Percentiles rank a stretch among this genome's conserved stretches.
These are phyloP conservation scores for Pseudogymnoascus sp. DNA, from an alignment of 2,329 filamentous ascomycete species.

Conservation along the genomic window DNA sequence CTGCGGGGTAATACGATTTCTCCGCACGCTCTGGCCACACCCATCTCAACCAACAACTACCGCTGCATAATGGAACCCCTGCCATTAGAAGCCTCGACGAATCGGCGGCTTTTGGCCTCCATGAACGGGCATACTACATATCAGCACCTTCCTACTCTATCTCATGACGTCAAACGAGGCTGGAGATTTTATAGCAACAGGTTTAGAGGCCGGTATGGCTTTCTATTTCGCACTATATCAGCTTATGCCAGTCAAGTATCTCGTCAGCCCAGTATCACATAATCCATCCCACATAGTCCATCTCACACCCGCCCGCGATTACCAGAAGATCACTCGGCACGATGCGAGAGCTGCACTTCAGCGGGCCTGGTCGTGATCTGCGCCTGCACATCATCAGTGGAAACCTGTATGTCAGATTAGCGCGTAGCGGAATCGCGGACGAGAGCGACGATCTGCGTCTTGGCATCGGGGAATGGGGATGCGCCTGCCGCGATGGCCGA, in stretches of 20 bases:
- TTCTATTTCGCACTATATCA: not conserved
- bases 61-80: not conserved
- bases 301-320: not conserved
- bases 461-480: not conserved
- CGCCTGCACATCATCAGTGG: not conserved
- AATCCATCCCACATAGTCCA: not conserved
- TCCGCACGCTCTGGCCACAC: not conserved
- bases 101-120: not conserved
- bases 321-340: not conserved
- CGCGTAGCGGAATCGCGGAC: not conserved
- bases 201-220: not conserved
- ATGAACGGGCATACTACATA: not conserved
- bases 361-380: not conserved
- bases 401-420: not conserved
- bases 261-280: too few species aligned
- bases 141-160: not conserved
- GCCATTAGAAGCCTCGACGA: not conserved
- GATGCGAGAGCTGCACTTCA: not conserved
- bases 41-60: not conserved
- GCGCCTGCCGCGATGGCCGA: not conserved
- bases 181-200: not conserved
- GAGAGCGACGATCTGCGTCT: not conserved
- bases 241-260: too few species aligned
- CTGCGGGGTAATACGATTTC: not conserved
- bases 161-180: not conserved